Percentiles rank a stretch among this genome's conserved stretches.
These are phyloP conservation scores for Eragrostis nindensis DNA, from an alignment of 176 grass and related monocot species.

Conservation along the genomic window DNA sequence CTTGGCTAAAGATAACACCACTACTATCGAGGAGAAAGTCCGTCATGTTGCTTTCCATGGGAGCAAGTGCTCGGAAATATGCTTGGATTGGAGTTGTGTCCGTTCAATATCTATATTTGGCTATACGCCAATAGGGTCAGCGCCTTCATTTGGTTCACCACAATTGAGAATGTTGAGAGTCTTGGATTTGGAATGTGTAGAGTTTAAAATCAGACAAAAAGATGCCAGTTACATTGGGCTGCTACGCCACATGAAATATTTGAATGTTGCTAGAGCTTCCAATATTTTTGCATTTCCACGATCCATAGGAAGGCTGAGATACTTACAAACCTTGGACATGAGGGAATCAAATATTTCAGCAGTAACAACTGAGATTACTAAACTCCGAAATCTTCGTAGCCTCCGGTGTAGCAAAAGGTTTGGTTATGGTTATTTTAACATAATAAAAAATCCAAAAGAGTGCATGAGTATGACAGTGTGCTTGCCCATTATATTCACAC, in stretches of 20 bases:
- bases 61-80: too few species aligned
- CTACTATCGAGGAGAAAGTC: not conserved
- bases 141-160: not conserved
- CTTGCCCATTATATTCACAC: too few species aligned
- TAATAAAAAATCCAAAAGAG: too few species aligned
- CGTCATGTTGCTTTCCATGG: not conserved
- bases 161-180: slow-evolving; percentile 26
- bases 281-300: not conserved
- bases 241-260: slow-evolving; percentile 24
- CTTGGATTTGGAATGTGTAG: not conserved
- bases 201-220: too few species aligned
- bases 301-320: not conserved
- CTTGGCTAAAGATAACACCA: not conserved
- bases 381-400: not conserved
- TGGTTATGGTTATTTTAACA: too few species aligned
- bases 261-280: not conserved
- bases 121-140: not conserved
- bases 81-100: too few species aligned
- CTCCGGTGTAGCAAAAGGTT: not conserved
- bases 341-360: fast-evolving
- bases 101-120: too few species aligned
- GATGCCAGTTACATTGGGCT: not conserved
- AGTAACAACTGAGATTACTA: not conserved
- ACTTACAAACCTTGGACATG: not conserved
- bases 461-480: too few species aligned